A percentile compares a stretch with the other conserved stretches of the same genome.
Evolutionary conservation across 352 stramenopile genomes (phyloP).

Genomic region (Pythium diclinum): DNA sequence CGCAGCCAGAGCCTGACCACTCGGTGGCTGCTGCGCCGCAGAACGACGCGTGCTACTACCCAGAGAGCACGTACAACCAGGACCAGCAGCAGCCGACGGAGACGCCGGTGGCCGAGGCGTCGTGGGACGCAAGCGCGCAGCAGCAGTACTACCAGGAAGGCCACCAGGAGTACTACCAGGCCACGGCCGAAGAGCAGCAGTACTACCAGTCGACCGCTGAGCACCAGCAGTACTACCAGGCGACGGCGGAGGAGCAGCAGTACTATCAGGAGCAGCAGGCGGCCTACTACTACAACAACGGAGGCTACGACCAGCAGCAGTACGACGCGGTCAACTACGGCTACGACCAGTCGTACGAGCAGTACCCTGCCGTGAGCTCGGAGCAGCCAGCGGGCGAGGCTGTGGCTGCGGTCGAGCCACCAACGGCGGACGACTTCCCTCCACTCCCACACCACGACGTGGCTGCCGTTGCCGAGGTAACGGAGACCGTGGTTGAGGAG

Average conservation of each 20-base stretch:
- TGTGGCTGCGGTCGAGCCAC: not conserved
- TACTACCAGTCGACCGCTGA: slow-evolving; percentile 6
- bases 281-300: slow-evolving; percentile 20
- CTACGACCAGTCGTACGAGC: slow-evolving; percentile 22
- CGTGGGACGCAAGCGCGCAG: slow-evolving; percentile 14
- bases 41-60: slow-evolving; percentile 15
- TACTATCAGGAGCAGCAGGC: slow-evolving; percentile 4
- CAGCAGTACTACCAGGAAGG: slow-evolving; percentile 21
- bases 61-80: slow-evolving; percentile 5
- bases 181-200: slow-evolving; percentile 15
- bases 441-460: not conserved
- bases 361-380: slow-evolving; percentile 2
- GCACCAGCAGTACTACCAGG: slow-evolving; percentile 25
- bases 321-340: slow-evolving; percentile 13
- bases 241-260: slow-evolving; percentile 15
- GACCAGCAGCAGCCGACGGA: slow-evolving; percentile 8
- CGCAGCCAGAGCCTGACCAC: slow-evolving; percentile 19
- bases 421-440: slow-evolving; percentile 14
- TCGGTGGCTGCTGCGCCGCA: slow-evolving; percentile 1
- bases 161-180: slow-evolving; percentile 24
- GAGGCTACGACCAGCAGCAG: slow-evolving; percentile 19
- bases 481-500: not conserved
- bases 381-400: slow-evolving; percentile 2
- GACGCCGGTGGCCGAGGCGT: not conserved
- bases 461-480: not conserved